phyloP scores from a whole-genome alignment of 2,329 filamentous ascomycete genomes.

The Aureobasidium sp. region DNA sequence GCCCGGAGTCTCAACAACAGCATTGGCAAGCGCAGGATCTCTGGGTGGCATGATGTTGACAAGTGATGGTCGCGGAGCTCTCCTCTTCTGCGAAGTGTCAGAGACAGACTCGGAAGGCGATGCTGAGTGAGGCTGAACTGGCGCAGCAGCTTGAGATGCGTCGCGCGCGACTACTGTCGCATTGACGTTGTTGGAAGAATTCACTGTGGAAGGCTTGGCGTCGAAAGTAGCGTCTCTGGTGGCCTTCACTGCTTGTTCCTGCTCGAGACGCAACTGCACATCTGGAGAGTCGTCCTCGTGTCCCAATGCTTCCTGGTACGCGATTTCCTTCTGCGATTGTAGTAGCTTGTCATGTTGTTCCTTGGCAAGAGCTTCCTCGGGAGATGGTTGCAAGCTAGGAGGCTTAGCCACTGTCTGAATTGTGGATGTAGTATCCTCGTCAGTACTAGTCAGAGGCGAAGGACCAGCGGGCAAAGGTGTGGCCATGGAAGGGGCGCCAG shows the following conservation, averaged over 20 bases:
- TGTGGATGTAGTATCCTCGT: constrained; percentile 42
- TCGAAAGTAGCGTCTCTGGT: constrained; percentile 2
- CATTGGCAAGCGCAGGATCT: constrained; percentile 3
- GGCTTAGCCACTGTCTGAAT: constrained; percentile 25
- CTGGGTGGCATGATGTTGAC: not conserved
- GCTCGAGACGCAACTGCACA: constrained; percentile 43
- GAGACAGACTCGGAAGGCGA: not conserved
- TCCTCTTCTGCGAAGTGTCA: not conserved
- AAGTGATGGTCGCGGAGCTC: not conserved
- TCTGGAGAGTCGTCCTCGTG: constrained; percentile 46
- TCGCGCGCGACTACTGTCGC: not conserved
- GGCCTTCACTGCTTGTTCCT: constrained; percentile 16
- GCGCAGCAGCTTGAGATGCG: not conserved
- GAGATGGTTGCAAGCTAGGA: constrained; percentile 14
- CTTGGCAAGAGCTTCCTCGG: constrained; percentile 37
- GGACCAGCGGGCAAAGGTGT: constrained; percentile 61
- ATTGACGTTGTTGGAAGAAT: not conserved
- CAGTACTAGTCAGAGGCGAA: constrained; percentile 67
- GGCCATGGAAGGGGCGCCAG: constrained; percentile 60
- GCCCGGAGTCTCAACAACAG: constrained; percentile 42
- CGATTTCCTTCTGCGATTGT: constrained; percentile 40
- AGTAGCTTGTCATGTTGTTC: constrained; percentile 47
- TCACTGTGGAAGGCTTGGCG: not conserved
- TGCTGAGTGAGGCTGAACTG: not conserved
- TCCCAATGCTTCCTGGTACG: constrained; percentile 34